Conservation (phyloP, 2,329 filamentous ascomycete genomes). For the Kalmusia sp. region DNA sequence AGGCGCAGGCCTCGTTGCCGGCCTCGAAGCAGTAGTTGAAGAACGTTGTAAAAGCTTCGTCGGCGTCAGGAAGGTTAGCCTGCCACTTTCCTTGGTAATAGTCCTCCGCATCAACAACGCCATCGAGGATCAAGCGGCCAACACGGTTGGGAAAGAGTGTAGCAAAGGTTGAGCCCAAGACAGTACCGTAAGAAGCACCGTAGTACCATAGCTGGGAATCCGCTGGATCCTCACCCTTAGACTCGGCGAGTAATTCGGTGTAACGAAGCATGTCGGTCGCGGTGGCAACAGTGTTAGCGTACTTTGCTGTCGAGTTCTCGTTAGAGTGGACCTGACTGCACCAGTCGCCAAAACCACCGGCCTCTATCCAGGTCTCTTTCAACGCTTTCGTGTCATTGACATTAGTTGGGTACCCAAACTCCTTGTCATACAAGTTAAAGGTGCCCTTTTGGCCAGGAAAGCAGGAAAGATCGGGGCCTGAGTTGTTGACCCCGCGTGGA, state of each 20-base stretch:
- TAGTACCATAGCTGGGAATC: slow-evolving; percentile 45
- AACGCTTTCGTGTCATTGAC: slow-evolving; percentile 3
- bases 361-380: slow-evolving; percentile 1
- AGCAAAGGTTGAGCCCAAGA: slow-evolving; percentile 53
- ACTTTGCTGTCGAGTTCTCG: slow-evolving; percentile 18
- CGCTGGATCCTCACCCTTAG: slow-evolving; percentile 12
- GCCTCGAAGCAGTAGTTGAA: slow-evolving; percentile 19
- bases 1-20: slow-evolving; percentile 10
- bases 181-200: slow-evolving; percentile 52
- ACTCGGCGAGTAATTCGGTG: slow-evolving; percentile 16
- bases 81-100: slow-evolving; percentile 33
- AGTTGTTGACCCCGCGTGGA: slow-evolving; percentile 50
- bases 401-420: slow-evolving; percentile 5
- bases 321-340: slow-evolving; percentile 8
- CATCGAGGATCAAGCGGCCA: slow-evolving; percentile 48
- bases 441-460: slow-evolving; percentile 30
- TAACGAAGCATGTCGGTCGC: slow-evolving; percentile 21
- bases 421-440: slow-evolving; percentile 8
- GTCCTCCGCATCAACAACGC: slow-evolving; percentile 51
- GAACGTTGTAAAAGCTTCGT: slow-evolving; percentile 13
- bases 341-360: slow-evolving; percentile 19
- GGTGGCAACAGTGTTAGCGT: slow-evolving; percentile 23
- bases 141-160: slow-evolving; percentile 52
- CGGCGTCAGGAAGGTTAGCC: slow-evolving; percentile 12
- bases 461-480: slow-evolving; percentile 39